Evolutionary conservation across 129 eudicot genomes (phyloP), one percentile per base, ranked within the genome.

Genomic region (Calendula officinalis): DNA sequence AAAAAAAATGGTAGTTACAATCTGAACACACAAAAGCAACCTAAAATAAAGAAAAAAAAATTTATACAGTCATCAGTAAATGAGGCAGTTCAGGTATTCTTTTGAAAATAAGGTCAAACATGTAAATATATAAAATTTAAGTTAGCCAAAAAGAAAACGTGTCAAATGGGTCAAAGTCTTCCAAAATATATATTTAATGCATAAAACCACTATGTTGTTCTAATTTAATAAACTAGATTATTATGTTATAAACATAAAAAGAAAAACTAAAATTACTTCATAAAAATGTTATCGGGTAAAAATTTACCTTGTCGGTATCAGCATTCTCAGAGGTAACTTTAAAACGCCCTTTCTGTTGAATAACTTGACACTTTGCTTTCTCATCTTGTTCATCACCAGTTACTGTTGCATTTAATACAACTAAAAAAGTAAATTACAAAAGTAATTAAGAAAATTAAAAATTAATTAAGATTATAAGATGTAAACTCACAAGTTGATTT

Each of bases 311-410:
- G 13, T 83, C 92, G 6, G 62, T 22, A 34, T 90, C 97, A 35
- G 81, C 80, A 82, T 81, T 84, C 67, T 86, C 97, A 30, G 95
- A 90, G 30, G 95, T 86, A 61, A 90, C 89, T 73, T 90, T 90
- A 63, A 90, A 90, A 52, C 95, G 89, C 10, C 97, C 97, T 70
- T 70, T 84, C 64, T 84, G 97, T 81, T 90, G 97, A 80, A 90
- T 83, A 66, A 90, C 80, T 41, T 72, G 83, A 43, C 62, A 27
- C 66, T 77, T 86, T 35, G 78, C 65, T 68, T 89, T 89, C 53
- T 89, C 92, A 56, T 90, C 95, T 27, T 40, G 75, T 47, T 90
- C 95, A 33, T 81, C 95, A 47, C 78, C 57, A 56, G 60, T 78
- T 50, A 48, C 90, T 81, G 82, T 46, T 22, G 30, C 13, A n/a